Conservation (phyloP, 2,329 filamentous ascomycete species). For the Ophiostoma australiae region DNA sequence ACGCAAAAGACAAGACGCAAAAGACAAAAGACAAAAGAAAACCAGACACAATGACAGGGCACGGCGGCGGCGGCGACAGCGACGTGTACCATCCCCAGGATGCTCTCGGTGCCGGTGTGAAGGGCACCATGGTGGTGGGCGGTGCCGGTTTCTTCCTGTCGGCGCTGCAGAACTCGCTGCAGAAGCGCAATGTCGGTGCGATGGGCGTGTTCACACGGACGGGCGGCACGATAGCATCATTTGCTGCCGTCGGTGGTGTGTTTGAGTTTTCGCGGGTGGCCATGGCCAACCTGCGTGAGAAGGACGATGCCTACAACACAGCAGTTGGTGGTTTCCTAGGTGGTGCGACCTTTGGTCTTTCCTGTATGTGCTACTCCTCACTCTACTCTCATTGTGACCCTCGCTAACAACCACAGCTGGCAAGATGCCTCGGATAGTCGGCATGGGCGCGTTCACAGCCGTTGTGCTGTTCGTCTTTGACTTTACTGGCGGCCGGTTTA, state of each 20-base stretch:
- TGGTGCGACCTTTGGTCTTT: slow-evolving; percentile 67
- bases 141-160: slow-evolving; percentile 51
- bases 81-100: slow-evolving; percentile 44
- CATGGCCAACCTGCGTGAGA: slow-evolving; percentile 77
- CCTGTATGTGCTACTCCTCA: slow-evolving; percentile 50
- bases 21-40: slow-evolving; percentile 6
- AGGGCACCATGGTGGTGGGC: slow-evolving; percentile 52
- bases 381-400: not conserved
- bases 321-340: slow-evolving; percentile 71
- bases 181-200: slow-evolving; percentile 74
- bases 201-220: slow-evolving; percentile 75
- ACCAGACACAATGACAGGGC: slow-evolving; percentile 32
- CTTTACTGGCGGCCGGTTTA: slow-evolving; percentile 60
- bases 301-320: slow-evolving; percentile 72
- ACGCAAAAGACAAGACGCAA: not conserved
- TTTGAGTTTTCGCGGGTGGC: slow-evolving; percentile 74
- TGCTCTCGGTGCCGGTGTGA: slow-evolving; percentile 53
- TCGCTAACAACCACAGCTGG: slow-evolving; percentile 42
- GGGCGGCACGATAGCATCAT: slow-evolving; percentile 65
- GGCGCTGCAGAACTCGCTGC: slow-evolving; percentile 75
- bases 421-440: slow-evolving; percentile 65
- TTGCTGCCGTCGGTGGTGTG: slow-evolving; percentile 65
- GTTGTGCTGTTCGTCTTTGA: slow-evolving; percentile 59
- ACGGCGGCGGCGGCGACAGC: slow-evolving; percentile 28
- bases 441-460: slow-evolving; percentile 57